Evolutionary conservation across 495 filamentous ascomycete genomes (phyloP).

Genomic region (Hyaloscypha hepaticicola): DNA sequence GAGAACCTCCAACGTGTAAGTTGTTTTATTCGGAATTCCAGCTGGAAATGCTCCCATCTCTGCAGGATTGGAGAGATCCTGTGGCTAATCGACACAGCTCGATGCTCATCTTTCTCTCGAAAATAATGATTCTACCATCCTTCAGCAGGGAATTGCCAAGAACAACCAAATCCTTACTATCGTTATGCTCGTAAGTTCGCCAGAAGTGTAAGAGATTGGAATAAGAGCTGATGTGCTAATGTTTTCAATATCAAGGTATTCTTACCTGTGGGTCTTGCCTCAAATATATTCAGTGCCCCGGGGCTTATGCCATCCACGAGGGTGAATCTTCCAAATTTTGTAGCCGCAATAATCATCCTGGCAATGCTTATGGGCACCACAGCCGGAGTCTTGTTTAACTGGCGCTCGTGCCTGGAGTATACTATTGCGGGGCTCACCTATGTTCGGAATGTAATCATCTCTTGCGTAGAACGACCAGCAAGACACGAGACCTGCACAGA

Average conservation of each 20-base stretch:
- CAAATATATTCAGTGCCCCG: neutral
- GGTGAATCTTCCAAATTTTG: slow-evolving; percentile 5
- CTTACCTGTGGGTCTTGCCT: neutral
- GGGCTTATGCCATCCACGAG: neutral
- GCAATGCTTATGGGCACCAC: neutral
- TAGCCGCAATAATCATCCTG: neutral
- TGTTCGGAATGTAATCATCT: neutral
- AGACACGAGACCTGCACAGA: neutral
- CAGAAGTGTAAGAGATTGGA: too few relatives aligned
- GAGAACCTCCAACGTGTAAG: slow-evolving; percentile 7
- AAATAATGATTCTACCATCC: slow-evolving; percentile 3
- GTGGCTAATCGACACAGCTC: slow-evolving; percentile 6
- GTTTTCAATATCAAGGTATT: neutral
- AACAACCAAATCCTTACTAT: neutral
- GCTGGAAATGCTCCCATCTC: neutral
- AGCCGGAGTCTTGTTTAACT: neutral
- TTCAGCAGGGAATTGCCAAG: neutral
- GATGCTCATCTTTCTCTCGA: neutral
- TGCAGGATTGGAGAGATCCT: neutral
- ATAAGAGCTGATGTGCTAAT: neutral
- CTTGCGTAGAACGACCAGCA: neutral
- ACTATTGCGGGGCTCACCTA: neutral
- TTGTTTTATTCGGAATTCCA: neutral
- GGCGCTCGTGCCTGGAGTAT: neutral
- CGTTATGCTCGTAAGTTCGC: neutral